A percentile compares a stretch with the other conserved stretches of the same genome.
These are phyloP conservation scores for Mitragyna speciosa DNA, from an alignment of 257 asterid species.

Conservation along the genomic window DNA sequence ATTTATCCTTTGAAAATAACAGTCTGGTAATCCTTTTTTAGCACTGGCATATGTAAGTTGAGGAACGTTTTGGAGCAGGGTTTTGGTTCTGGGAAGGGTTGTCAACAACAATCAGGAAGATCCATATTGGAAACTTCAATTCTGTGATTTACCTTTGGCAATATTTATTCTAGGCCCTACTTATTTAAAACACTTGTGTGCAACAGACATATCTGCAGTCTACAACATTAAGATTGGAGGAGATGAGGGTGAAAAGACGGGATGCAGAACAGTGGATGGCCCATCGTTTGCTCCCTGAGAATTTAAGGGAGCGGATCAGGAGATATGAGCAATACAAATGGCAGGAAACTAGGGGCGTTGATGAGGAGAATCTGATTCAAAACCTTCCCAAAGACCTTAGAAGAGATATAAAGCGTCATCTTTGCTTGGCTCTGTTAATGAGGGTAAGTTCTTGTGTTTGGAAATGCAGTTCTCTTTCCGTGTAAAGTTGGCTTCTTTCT, in stretches of 20 bases:
- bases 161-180: slow-evolving; percentile 9
- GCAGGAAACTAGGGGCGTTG: slow-evolving; percentile 98
- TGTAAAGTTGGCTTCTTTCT: not conserved
- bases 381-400: slow-evolving; percentile 97
- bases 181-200: slow-evolving; percentile 26
- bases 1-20: not conserved
- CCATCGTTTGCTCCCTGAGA: slow-evolving; percentile 89
- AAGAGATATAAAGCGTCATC: slow-evolving; percentile 95
- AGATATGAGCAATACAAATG: slow-evolving; percentile 90
- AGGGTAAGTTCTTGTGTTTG: slow-evolving; percentile 69
- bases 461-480: too few species aligned
- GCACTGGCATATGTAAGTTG: too few species aligned
- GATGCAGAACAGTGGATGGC: slow-evolving; percentile 99
- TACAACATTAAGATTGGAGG: slow-evolving; percentile 84
- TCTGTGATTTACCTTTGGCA: not conserved
- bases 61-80: too few species aligned
- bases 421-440: slow-evolving; percentile 82
- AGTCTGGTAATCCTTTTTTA: too few species aligned
- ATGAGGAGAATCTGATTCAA: slow-evolving; percentile 75
- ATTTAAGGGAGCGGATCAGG: slow-evolving; percentile 74
- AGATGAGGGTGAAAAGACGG: slow-evolving; percentile 96
- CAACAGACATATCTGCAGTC: slow-evolving; percentile 93
- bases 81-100: too few species aligned
- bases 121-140: not conserved
- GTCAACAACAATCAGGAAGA: not conserved